phyloP scores from a whole-genome alignment of 2,329 filamentous ascomycete genomes.

The Stemphylium lycopersici region DNA sequence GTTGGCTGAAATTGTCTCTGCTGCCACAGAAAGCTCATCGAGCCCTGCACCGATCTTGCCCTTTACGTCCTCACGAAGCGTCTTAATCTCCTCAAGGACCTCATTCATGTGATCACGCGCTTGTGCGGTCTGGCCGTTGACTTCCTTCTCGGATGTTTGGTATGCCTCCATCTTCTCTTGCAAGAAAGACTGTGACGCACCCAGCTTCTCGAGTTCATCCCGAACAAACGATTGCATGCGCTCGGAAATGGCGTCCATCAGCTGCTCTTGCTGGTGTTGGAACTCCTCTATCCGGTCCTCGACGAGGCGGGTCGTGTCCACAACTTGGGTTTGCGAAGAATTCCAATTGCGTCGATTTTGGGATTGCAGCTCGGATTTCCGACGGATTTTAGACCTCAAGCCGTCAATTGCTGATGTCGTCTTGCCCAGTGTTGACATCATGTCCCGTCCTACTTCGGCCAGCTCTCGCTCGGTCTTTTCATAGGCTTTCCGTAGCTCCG shows the following conservation, averaged over 20 bases:
- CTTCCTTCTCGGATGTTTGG: conserved; percentile 68
- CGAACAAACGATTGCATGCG: conserved; percentile 80
- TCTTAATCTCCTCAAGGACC: conserved; percentile 90
- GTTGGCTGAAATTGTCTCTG: conserved; percentile 86
- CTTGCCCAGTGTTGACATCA: conserved; percentile 77
- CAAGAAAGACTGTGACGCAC: conserved; percentile 72
- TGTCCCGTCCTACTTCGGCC: conserved; percentile 71
- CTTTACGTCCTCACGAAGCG: conserved; percentile 88
- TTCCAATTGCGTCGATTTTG: conserved; percentile 82
- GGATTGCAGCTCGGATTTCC: conserved; percentile 82
- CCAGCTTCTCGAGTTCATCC: conserved; percentile 74
- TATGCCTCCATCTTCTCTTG: conserved; percentile 72
- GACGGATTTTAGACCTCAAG: conserved; percentile 82
- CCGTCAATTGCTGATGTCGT: conserved; percentile 82
- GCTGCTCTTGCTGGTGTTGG: conserved; percentile 71
- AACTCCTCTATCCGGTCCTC: conserved; percentile 77
- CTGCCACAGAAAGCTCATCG: conserved; percentile 79
- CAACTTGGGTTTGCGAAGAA: conserved; percentile 75
- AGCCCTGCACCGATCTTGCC: conserved; percentile 82
- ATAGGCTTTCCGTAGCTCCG: conserved; percentile 79
- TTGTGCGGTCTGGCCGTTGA: conserved; percentile 69
- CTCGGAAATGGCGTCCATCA: conserved; percentile 70
- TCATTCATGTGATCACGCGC: conserved; percentile 86
- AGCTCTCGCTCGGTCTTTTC: conserved; percentile 82
- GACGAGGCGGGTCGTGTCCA: conserved; percentile 76